Evolutionary conservation across 1,284 basidiomycete species (phyloP), one percentile per base, ranked within the genome.

Genomic region (Cutaneotrichosporon dermatis): DNA sequence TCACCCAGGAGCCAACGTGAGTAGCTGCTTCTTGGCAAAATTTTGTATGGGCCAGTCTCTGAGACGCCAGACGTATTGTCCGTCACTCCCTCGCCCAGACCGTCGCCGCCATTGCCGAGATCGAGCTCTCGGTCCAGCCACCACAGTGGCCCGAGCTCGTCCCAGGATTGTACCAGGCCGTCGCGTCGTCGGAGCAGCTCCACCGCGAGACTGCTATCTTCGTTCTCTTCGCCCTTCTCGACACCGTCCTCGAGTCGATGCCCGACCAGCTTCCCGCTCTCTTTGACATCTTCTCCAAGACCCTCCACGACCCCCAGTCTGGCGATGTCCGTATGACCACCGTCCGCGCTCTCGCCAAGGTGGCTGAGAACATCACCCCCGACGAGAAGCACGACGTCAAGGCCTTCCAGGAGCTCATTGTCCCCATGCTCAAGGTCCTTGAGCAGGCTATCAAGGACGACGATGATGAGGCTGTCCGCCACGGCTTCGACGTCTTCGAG

Each of bases 401-500:
- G 82, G 82, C 88, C 10, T 95, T 95, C 83, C 96, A 98, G 83
- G 80, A 80, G 12, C 85, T 96, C 53, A 85, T 99, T 45, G 92
- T 94, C 41, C 82, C 83, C 51, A 96, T 99, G 85, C 89, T 99
- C 59, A 83, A 85, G 61, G 93, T 98, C 51, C 87, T 98, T 51
- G 88, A 90, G 43, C 88, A 93, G 76, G 85, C 86, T 56, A 84
- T 99, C n/a, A 89, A 90, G 72, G 79, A 84, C 48, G 85, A 83
- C 48, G 88, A 98, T 73, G 90, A 92, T 72, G 83, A 84, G 48
- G 87, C 87, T 62, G 90, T 90, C 58, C 88, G 93, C 64, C 87
- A 95, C 71, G 83, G 94, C 39, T 96, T 97, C 71, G 96, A 99
- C 73, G 91, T 97, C 33, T 85, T 99, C 65, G 96, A 99, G 82